phyloP scores from a whole-genome alignment of 345 rosid genomes.

The Syzygium aqueum region DNA sequence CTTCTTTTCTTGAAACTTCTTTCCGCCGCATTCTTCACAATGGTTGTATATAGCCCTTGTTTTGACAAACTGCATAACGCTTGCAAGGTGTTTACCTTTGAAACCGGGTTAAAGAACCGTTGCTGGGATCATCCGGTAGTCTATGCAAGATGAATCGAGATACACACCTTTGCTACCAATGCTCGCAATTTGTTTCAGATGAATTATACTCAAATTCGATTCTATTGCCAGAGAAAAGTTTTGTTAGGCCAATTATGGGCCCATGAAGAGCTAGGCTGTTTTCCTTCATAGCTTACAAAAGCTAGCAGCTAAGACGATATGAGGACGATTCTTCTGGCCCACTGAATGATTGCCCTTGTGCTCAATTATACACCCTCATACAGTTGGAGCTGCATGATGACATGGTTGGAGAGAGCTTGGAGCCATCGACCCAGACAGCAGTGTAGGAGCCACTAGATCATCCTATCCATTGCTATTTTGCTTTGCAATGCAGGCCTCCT shows the following conservation, averaged over 20 bases:
- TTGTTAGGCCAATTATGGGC: not conserved
- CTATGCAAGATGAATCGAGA: not conserved
- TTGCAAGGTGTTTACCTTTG: not conserved
- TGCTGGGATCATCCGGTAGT: not conserved
- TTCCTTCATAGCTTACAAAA: not conserved
- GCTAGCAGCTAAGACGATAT: not conserved
- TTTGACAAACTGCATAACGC: not conserved
- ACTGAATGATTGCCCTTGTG: not conserved
- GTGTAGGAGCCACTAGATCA: not conserved
- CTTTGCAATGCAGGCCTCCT: not conserved
- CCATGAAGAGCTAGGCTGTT: not conserved
- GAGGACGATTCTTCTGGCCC: not conserved
- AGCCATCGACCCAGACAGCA: not conserved
- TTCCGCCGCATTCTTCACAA: not conserved
- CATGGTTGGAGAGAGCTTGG: not conserved
- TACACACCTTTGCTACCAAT: not conserved
- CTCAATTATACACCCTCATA: not conserved
- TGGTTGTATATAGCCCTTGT: not conserved
- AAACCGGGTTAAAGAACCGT: not conserved
- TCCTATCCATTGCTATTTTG: not conserved
- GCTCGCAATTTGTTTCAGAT: not conserved
- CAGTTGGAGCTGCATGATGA: not conserved
- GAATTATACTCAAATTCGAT: not conserved
- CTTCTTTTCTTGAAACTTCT: not conserved
- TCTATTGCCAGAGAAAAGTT: not conserved